A percentile compares a stretch with the other conserved stretches of the same genome.
These are phyloP conservation scores for Stemphylium vesicarium DNA, from an alignment of 2,329 filamentous ascomycete genomes.

Conservation along the genomic window DNA sequence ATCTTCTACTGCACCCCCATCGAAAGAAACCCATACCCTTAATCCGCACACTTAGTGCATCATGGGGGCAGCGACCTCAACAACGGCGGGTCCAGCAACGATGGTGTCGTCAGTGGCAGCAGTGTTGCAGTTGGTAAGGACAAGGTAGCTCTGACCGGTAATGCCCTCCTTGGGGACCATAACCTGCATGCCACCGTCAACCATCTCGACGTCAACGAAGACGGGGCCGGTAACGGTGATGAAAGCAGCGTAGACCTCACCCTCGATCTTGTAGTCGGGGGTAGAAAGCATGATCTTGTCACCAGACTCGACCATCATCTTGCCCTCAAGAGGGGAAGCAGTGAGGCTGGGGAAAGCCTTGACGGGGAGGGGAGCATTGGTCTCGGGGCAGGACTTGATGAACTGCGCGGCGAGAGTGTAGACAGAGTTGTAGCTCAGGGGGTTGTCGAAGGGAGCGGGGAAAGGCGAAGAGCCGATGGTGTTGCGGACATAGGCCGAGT, in stretches of 20 bases:
- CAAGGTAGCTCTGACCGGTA: slow-evolving; percentile 33
- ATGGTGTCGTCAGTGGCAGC: slow-evolving; percentile 34
- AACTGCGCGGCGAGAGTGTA: slow-evolving; percentile 70
- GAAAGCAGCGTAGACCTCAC: slow-evolving; percentile 32
- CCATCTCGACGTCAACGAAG: slow-evolving; percentile 23
- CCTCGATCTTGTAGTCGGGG: slow-evolving; percentile 27
- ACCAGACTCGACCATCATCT: slow-evolving; percentile 19
- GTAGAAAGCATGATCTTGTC: slow-evolving; percentile 23
- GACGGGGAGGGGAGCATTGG: slow-evolving; percentile 64
- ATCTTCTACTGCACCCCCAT: too few species aligned
- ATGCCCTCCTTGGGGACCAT: slow-evolving; percentile 32
- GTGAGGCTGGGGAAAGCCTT: slow-evolving; percentile 63
- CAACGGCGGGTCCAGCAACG: slow-evolving; percentile 30
- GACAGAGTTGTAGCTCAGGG: slow-evolving; percentile 64
- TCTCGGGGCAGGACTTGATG: slow-evolving; percentile 63
- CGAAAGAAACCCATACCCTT: too few species aligned
- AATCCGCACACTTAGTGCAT: neutral
- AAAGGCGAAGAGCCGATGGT: slow-evolving; percentile 59
- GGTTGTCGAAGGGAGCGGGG: slow-evolving; percentile 66
- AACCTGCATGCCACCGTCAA: slow-evolving; percentile 26
- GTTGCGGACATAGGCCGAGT: slow-evolving; percentile 66
- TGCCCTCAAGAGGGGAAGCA: slow-evolving; percentile 17
- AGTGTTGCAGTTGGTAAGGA: slow-evolving; percentile 34
- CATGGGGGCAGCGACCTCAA: slow-evolving; percentile 25
- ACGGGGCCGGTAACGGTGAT: slow-evolving; percentile 32